Evolutionary conservation across 129 eudicot species (phyloP).

Genomic region (Centella asiatica): DNA sequence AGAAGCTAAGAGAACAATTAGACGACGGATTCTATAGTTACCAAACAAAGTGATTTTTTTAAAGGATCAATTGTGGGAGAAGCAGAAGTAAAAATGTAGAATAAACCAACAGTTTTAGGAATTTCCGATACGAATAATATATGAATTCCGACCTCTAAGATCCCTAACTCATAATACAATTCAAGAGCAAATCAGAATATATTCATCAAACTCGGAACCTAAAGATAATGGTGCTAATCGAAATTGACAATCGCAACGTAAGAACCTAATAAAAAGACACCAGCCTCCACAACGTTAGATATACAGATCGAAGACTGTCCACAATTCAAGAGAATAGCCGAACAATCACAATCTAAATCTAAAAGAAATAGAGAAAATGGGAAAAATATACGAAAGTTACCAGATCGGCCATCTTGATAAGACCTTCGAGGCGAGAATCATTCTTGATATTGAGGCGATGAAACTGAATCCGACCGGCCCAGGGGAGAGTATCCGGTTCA

Average conservation of each 20-base stretch:
- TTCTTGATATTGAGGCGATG: conserved; percentile 89
- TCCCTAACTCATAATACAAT: too few species aligned
- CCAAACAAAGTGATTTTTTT: too few species aligned
- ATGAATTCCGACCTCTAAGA: too few species aligned
- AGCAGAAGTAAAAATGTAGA: too few species aligned
- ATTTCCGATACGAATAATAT: too few species aligned
- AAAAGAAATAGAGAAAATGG: background rate
- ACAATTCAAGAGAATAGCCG: background rate
- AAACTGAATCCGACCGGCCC: conserved; percentile 84
- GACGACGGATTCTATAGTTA: too few species aligned
- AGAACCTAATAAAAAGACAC: background rate
- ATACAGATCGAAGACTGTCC: conserved; percentile 6
- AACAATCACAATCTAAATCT: background rate
- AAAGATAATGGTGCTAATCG: background rate
- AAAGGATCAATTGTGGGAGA: too few species aligned
- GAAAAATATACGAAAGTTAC: conserved; percentile 19
- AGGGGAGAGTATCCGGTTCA: conserved; percentile 63
- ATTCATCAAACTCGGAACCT: background rate
- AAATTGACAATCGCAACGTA: background rate
- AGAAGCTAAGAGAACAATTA: background rate
- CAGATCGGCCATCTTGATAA: conserved; percentile 92
- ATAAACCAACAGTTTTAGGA: too few species aligned
- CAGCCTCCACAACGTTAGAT: background rate
- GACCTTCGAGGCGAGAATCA: conserved; percentile 97
- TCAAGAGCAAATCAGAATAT: background rate